phyloP scores from a whole-genome alignment of 225 moss, liverwort and hornwort genomes.

The Polytrichum commune region DNA sequence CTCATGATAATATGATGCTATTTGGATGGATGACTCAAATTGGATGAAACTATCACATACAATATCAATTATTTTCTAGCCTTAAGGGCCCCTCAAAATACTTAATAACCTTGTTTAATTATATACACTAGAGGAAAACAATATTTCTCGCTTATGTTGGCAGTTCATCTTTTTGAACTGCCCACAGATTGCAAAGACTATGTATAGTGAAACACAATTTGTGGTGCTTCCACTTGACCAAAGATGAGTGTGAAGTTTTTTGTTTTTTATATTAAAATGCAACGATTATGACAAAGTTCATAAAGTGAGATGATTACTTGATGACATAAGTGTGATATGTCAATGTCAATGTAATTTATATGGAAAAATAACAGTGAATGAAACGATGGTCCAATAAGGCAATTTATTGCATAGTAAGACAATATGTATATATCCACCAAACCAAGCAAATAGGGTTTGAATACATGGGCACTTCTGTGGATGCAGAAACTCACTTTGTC shows the following conservation, averaged over 20 bases:
- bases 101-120: no score
- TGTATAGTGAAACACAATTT: no score
- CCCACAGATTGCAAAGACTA: no score
- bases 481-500: not conserved
- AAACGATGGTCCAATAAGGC: not conserved
- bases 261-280: no score
- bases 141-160: no score
- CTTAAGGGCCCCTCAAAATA: no score
- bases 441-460: not conserved
- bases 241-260: not conserved
- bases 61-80: no score
- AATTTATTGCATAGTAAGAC: not conserved
- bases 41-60: no score
- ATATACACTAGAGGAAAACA: no score
- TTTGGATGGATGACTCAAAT: accelerated
- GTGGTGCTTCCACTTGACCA: not conserved
- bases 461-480: not conserved
- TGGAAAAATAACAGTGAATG: not conserved
- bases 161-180: no score
- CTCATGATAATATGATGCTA: no score
- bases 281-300: not conserved
- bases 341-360: not conserved
- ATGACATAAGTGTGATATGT: not conserved
- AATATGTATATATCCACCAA: not conserved
- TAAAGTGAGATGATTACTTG: not conserved